A percentile compares a stretch with the other conserved stretches of the same genome.
These are phyloP conservation scores for Solanum lycopersicoides DNA, from an alignment of 257 asterid genomes.

Conservation along the genomic window DNA sequence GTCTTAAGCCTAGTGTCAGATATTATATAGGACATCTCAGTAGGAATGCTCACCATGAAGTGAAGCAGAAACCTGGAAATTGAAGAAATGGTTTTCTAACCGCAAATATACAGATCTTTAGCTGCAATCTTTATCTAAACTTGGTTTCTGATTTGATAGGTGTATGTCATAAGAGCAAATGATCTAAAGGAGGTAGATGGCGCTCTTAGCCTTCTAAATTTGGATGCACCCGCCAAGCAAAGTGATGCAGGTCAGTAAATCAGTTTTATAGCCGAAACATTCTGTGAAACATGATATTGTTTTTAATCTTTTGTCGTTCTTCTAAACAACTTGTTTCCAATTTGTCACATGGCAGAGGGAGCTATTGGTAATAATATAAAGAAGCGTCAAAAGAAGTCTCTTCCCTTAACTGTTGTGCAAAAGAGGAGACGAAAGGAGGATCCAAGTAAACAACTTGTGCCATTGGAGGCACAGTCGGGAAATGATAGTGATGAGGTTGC, in stretches of 20 bases:
- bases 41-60: background rate
- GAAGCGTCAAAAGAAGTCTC: slow-evolving; percentile 47
- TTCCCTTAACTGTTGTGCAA: slow-evolving; percentile 35
- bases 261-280: background rate
- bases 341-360: slow-evolving; percentile 19
- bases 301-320: background rate
- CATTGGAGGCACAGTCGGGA: slow-evolving; percentile 45
- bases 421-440: slow-evolving; percentile 27
- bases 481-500: slow-evolving; percentile 64
- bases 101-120: background rate
- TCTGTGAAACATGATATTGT: background rate
- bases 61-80: background rate
- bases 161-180: slow-evolving; percentile 8
- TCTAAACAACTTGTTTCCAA: background rate
- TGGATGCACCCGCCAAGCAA: slow-evolving; percentile 6
- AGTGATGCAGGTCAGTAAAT: slow-evolving; percentile 4
- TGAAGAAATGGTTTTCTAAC: background rate
- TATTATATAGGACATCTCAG: background rate
- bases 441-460: slow-evolving; percentile 8
- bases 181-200: slow-evolving; percentile 17
- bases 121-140: background rate
- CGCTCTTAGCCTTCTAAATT: slow-evolving; percentile 15
- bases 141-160: slow-evolving; percentile 3
- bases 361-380: slow-evolving; percentile 17
- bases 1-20: background rate